These are phyloP conservation scores for Diaporthe eres DNA, from an alignment of 2,329 filamentous ascomycete species.

Conservation along the genomic window DNA sequence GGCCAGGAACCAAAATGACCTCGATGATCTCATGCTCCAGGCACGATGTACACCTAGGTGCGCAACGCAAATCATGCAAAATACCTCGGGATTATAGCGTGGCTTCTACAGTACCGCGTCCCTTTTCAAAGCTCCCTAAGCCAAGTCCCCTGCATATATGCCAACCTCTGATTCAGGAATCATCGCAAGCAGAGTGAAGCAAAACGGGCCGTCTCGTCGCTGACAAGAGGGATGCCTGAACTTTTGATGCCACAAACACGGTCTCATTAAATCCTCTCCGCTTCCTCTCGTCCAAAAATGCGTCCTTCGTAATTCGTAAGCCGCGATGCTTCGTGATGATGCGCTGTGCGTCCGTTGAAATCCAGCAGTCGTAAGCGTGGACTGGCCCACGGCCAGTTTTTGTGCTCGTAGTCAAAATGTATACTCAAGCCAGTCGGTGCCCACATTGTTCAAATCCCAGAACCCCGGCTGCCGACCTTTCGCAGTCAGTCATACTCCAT, in stretches of 20 bases:
- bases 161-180: background rate
- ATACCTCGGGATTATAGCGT: background rate
- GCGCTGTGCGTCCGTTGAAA: background rate
- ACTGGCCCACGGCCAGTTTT: background rate
- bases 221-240: slow-evolving; percentile 12
- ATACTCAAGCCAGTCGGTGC: background rate
- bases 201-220: background rate
- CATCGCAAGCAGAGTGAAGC: slow-evolving; percentile 17
- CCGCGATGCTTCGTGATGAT: slow-evolving; percentile 16
- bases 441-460: background rate
- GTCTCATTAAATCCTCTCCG: background rate
- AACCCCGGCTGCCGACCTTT: background rate
- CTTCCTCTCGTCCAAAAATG: slow-evolving; percentile 7
- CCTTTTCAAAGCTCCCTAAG: background rate
- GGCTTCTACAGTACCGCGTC: background rate
- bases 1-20: background rate
- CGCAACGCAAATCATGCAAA: slow-evolving; percentile 9
- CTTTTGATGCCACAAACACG: background rate
- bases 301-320: slow-evolving; percentile 24
- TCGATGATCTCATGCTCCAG: slow-evolving; percentile 15
- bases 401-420: background rate
- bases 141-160: background rate
- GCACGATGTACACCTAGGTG: background rate
- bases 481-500: background rate
- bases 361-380: background rate